Conservation (phyloP, 768 basidiomycete genomes). For the Rhizopogon rudus region DNA sequence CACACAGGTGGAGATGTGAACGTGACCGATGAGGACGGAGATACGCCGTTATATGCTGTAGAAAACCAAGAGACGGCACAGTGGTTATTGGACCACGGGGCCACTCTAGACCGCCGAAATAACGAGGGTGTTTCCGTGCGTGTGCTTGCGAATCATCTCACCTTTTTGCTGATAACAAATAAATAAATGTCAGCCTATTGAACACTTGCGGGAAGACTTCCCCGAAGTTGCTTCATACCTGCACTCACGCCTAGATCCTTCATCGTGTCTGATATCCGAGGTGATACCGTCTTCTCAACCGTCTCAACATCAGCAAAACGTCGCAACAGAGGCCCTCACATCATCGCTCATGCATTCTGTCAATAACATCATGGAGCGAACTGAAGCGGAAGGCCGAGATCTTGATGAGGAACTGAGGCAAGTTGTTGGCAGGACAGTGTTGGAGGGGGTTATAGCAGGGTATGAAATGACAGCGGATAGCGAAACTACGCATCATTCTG, state of each 20-base stretch:
- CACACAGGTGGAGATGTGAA: conserved; percentile 80
- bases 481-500: neutral
- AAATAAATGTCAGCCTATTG: conserved; percentile 48
- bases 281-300: conserved; percentile 25
- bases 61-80: conserved; percentile 76
- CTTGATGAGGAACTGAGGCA: conserved; percentile 62
- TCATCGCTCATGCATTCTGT: conserved; percentile 60
- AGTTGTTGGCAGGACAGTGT: conserved; percentile 57
- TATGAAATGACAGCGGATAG: conserved; percentile 40
- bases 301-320: conserved; percentile 66
- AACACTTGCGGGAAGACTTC: conserved; percentile 68
- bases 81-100: conserved; percentile 77
- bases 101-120: conserved; percentile 57
- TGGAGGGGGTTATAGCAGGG: conserved; percentile 62
- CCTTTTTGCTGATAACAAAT: conserved; percentile 6
- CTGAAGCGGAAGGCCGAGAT: conserved; percentile 52
- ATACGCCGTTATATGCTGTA: conserved; percentile 89
- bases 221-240: conserved; percentile 62
- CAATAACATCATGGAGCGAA: conserved; percentile 61
- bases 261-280: conserved; percentile 6
- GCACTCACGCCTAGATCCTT: conserved; percentile 29
- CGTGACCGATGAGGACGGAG: conserved; percentile 79
- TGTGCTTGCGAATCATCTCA: conserved; percentile 12
- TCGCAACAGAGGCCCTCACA: conserved; percentile 66
- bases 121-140: conserved; percentile 71